Conservation (phyloP, 805 yeast species). For the Saccharomycopsis sp. region DNA sequence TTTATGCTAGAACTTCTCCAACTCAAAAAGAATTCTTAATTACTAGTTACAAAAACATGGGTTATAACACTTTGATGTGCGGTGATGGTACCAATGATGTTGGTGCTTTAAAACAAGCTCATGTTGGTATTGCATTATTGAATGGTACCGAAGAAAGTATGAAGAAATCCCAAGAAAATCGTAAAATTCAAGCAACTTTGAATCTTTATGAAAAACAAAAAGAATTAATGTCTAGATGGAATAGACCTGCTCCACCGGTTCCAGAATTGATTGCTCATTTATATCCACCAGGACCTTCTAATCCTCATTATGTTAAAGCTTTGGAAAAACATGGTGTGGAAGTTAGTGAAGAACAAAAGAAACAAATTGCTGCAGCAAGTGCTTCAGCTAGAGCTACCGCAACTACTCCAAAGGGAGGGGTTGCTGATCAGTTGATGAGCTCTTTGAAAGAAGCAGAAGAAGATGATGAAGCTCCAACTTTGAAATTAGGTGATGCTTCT, state of each 20-base stretch:
- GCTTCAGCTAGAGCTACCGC: slow-evolving; percentile 30
- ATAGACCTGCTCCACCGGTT: slow-evolving; percentile 71
- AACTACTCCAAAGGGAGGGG: slow-evolving; percentile 26
- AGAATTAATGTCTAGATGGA: slow-evolving; percentile 71
- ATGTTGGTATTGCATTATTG: slow-evolving; percentile 93
- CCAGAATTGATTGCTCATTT: slow-evolving; percentile 86
- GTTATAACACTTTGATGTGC: slow-evolving; percentile 94
- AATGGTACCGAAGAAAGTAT: slow-evolving; percentile 94
- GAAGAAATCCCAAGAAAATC: slow-evolving; percentile 77
- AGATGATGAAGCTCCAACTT: slow-evolving; percentile 74
- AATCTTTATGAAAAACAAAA: slow-evolving; percentile 78
- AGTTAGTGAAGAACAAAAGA: slow-evolving; percentile 59
- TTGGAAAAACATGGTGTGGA: slow-evolving; percentile 75
- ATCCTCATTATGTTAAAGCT: slow-evolving; percentile 81
- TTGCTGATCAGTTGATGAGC: slow-evolving; percentile 57
- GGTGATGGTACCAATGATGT: slow-evolving; percentile 99
- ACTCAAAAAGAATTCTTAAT: slow-evolving; percentile 87
- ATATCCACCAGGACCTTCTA: slow-evolving; percentile 90
- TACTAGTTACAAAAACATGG: slow-evolving; percentile 72
- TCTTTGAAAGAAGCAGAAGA: slow-evolving; percentile 48
- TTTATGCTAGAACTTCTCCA: slow-evolving; percentile 96
- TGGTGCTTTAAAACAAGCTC: slow-evolving; percentile 98
- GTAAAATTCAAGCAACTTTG: slow-evolving; percentile 52
- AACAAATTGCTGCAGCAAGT: slow-evolving; percentile 37
- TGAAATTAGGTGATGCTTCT: slow-evolving; percentile 96